Evolutionary conservation across 2,329 filamentous ascomycete species (phyloP), one percentile per base, ranked within the genome.

Genomic region (Nothopassalora personata): DNA sequence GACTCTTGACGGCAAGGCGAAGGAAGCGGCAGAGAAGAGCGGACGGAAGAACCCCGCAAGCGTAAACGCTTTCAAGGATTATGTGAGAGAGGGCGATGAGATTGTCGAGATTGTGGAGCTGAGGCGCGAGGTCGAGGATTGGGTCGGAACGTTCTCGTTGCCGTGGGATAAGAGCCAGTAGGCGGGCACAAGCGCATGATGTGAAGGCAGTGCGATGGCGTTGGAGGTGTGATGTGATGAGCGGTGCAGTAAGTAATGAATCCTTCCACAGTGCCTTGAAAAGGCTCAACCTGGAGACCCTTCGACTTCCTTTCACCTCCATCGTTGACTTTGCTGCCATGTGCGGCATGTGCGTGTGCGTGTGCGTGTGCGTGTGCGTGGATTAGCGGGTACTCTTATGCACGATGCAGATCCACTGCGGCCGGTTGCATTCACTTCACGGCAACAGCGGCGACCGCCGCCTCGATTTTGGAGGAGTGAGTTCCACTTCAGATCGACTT

Each of bases 71-170:
- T 91, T 90, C 75, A 75, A 87, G 66, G 83, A 88, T 46, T 83
- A 85, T 68, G 78, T 91, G 13, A 85, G 85, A 43, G 83, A 84
- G 63, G 88, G 88, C 49, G 83, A 88, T 66, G 81, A 81, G 52
- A 81, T 89, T 56, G 76, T 83, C 4, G 88, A 91, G 75, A 88
- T 91, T 67, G 80, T 89, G 23, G 85, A 89, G 76, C 76, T 91
- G 66, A 82, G 85, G 66, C 83, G 84, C 64, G 88, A 91, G 76
- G 87, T 91, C n/a, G 83, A 86, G 66, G 86, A 88, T 67, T 91
- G 88, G 88, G 87, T 89, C 10, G 84, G 86, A 54, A 89, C 86
- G 1, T 90, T 90, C 70, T 82, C 85, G 3, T 74, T 90, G 65
- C 88, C 88, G 10, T 90, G 87, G 87, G 80, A 83, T 34, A 58